Percentiles rank a stretch among this genome's conserved stretches.
phyloP scores from a whole-genome alignment of 257 asterid species.

The Datura wrightii region DNA sequence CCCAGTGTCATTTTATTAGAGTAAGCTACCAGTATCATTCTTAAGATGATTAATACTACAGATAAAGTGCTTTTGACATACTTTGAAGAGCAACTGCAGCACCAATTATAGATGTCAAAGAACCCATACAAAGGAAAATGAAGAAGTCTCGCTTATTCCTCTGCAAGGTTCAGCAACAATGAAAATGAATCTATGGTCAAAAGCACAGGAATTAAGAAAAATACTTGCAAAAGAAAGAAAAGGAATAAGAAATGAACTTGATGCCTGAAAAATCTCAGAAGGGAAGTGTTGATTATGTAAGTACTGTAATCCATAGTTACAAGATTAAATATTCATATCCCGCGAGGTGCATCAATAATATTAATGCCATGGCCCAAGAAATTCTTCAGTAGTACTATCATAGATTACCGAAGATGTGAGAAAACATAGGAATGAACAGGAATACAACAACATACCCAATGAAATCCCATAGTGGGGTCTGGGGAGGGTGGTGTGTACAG shows the following conservation, averaged over 20 bases:
- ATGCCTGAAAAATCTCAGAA: slow-evolving; percentile 3
- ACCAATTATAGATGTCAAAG: slow-evolving; percentile 63
- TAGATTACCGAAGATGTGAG: slow-evolving; percentile 11
- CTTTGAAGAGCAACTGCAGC: slow-evolving; percentile 71
- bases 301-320: neutral
- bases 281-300: neutral
- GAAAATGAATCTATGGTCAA: slow-evolving; percentile 30
- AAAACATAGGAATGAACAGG: neutral
- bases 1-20: slow-evolving; percentile 3
- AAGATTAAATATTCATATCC: neutral
- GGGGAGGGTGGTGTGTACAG: too few relatives aligned
- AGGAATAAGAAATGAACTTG: neutral
- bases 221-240: neutral
- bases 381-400: slow-evolving; percentile 15
- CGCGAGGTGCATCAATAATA: neutral
- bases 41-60: neutral
- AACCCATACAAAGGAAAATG: slow-evolving; percentile 77
- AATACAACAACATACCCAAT: too few relatives aligned
- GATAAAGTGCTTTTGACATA: slow-evolving; percentile 52
- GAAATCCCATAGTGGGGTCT: too few relatives aligned
- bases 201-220: neutral
- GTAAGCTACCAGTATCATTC: neutral
- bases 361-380: neutral
- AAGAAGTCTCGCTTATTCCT: slow-evolving; percentile 88
- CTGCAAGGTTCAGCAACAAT: slow-evolving; percentile 53